Evolutionary conservation across 371 early-diverging fungal genomes (phyloP).

Genomic region (Mucor plumbeus): DNA sequence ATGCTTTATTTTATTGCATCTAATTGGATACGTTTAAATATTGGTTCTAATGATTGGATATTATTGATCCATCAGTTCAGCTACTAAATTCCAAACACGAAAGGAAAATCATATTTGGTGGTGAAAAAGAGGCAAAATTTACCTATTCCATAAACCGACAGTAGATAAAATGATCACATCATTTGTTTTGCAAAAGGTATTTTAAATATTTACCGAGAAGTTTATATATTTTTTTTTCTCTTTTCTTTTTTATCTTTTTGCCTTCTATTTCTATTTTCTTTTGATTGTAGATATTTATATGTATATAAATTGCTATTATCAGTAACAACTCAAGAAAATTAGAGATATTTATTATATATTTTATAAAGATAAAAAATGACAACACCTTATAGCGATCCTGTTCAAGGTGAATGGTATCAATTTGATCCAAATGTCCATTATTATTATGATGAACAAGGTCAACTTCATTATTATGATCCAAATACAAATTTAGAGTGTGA

Average conservation of each 20-base stretch:
- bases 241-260: too few relatives aligned
- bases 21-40: too few relatives aligned
- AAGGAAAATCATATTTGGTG: too few relatives aligned
- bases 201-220: slow-evolving; percentile 7
- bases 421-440: slow-evolving; percentile 49
- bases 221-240: neutral
- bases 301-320: too few relatives aligned
- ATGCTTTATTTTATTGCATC: neutral
- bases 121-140: neutral
- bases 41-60: too few relatives aligned
- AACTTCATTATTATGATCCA: slow-evolving; percentile 40
- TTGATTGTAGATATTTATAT: neutral
- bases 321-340: too few relatives aligned
- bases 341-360: neutral
- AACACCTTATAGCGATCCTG: slow-evolving; percentile 24
- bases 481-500: slow-evolving; percentile 33
- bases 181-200: neutral
- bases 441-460: slow-evolving; percentile 40
- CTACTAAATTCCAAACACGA: too few relatives aligned
- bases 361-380: slow-evolving; percentile 14
- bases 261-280: neutral
- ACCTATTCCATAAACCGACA: neutral
- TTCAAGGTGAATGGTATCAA: slow-evolving; percentile 24
- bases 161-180: neutral
- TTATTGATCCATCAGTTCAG: too few relatives aligned